Percentiles rank a stretch among this genome's conserved stretches.
phyloP scores from a whole-genome alignment of 441 rosid species.

The Syzygium syzygioides region DNA sequence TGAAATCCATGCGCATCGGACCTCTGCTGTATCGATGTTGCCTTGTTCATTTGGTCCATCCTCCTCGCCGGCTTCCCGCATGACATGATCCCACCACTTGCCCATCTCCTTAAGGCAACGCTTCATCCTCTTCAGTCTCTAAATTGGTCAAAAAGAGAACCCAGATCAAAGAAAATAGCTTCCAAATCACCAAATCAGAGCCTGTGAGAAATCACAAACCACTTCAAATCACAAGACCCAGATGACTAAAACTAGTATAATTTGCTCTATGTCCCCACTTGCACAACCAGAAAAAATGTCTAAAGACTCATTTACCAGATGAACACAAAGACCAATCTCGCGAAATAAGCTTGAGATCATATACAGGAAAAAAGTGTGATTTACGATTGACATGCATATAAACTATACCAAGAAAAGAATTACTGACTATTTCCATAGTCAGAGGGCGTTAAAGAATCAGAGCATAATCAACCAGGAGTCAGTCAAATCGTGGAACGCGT shows the following conservation, averaged over 20 bases:
- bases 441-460: not conserved
- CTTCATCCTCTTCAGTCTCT: conserved; percentile 21
- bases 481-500: not conserved
- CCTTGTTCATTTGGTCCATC: not conserved
- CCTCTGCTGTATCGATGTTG: conserved; percentile 3
- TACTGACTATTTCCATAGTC: not conserved
- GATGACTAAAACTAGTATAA: not conserved
- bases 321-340: not conserved
- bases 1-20: not conserved
- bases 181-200: not conserved
- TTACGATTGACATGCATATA: not conserved
- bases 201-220: not conserved
- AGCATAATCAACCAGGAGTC: not conserved
- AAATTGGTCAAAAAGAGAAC: not conserved
- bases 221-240: not conserved
- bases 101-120: conserved; percentile 21
- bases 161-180: not conserved
- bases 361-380: not conserved
- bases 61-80: not conserved
- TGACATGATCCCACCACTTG: conserved; percentile 23
- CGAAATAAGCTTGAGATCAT: not conserved
- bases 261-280: not conserved
- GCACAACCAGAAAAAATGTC: not conserved
- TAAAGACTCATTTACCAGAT: not conserved
- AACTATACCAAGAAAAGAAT: not conserved